Base-by-base conservation (phyloP, 768 basidiomycete genomes). In the Suillus spraguei region DNA sequence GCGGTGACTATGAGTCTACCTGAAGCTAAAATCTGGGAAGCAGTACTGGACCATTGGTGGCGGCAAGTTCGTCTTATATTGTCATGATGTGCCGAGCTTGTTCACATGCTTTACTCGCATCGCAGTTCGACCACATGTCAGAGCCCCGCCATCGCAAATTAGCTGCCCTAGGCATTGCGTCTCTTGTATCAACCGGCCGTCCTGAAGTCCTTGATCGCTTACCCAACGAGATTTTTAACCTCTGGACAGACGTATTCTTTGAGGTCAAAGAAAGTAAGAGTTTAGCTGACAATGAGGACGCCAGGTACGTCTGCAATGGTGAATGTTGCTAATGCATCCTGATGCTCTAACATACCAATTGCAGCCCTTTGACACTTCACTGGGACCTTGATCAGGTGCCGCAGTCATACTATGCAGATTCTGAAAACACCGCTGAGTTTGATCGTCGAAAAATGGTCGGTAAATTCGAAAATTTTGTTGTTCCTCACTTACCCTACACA, bases 241-340 rank as follows among this genome's bases (percentile, higher is more conserved):
- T 95, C 35, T 97, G 94, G 94, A 78, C 90, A 44, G 94, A 95
- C 65, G 94, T 95, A 6, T 87, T 96, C 60, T 90, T 89, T 16
- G 94, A 95, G 72, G 81, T 95, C 59, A 90, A 88, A 70, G 95
- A 96, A 74, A 86, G 86, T 9, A 78, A 81, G 66, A 78, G 71
- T 33, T 71, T 72, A 28, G 68, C 70, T 1, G 73, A 75, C 20
- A 71, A 76, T 54, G 79, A 79, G 20, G 78, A 78, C 64, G 74
- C 72, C n/a, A 70, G 71, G 81, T 77, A 46, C 67, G 70, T 72
- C n/a, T 32, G 41, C 6, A 13, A 60, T 13, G 16, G 2, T 2
- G 11, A 17, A 20, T n/a, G 44, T 16, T 54, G 32, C 35, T 3
- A 42, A 24, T 58, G 35, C 60, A 41, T 35, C n/a, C 56, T 63